Conservation (phyloP, 2,329 filamentous ascomycete species). For the Colletotrichum sp. region DNA sequence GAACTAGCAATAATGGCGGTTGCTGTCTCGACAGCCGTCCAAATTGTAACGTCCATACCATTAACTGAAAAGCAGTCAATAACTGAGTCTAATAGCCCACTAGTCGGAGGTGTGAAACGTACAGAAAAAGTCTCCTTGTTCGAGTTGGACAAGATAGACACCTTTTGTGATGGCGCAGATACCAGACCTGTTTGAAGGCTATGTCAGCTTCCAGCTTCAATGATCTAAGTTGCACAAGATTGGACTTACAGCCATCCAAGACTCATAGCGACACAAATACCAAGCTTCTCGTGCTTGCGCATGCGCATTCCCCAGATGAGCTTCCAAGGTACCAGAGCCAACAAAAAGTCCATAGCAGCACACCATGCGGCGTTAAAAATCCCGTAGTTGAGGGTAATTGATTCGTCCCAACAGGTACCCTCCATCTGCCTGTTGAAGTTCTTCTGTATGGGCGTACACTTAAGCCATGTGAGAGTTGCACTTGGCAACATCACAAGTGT, state of each 20-base stretch:
- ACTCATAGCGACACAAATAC: slow-evolving; percentile 30
- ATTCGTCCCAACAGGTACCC: slow-evolving; percentile 25
- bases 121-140: slow-evolving; percentile 8
- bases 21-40: slow-evolving; percentile 30
- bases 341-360: slow-evolving; percentile 27
- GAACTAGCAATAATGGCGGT: slow-evolving; percentile 33
- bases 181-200: background rate
- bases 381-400: slow-evolving; percentile 8
- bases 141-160: slow-evolving; percentile 9
- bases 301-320: slow-evolving; percentile 32
- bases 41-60: slow-evolving; percentile 27
- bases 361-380: slow-evolving; percentile 16
- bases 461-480: slow-evolving; percentile 26
- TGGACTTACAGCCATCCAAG: slow-evolving; percentile 25
- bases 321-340: slow-evolving; percentile 34
- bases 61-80: background rate
- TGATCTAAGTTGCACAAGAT: rapidly evolving
- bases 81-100: background rate
- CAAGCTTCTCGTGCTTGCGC: slow-evolving; percentile 31
- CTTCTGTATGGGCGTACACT: slow-evolving; percentile 27
- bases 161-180: slow-evolving; percentile 7
- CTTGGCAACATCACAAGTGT: slow-evolving; percentile 24
- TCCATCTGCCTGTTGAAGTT: slow-evolving; percentile 23
- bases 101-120: background rate
- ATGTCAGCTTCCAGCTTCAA: background rate